Conservation (phyloP, 805 yeast genomes). For the Cyberlindnera misumaiensis region DNA sequence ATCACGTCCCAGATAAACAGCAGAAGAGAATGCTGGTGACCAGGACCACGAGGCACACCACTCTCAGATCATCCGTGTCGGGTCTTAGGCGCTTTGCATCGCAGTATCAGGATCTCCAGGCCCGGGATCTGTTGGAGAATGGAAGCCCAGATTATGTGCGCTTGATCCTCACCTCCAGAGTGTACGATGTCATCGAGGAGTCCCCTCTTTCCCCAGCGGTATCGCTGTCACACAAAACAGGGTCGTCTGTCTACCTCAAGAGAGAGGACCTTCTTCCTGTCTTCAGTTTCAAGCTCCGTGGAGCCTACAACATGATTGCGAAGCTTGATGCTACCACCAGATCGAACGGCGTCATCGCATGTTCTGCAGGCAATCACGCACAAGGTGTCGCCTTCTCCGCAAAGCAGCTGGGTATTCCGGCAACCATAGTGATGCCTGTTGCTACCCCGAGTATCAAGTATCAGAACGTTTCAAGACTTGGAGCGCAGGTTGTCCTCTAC, state of each 20-base stretch:
- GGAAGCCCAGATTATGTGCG: constrained; percentile 92
- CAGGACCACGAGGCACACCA: neutral
- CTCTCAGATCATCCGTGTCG: neutral
- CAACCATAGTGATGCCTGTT: constrained; percentile 97
- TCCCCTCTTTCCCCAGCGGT: constrained; percentile 78
- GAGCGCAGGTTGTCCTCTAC: constrained; percentile 85
- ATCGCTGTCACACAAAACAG: constrained; percentile 66
- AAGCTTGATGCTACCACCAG: constrained; percentile 53
- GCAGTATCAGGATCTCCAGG: constrained; percentile 20
- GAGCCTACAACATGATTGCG: constrained; percentile 97
- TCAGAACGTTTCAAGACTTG: constrained; percentile 84
- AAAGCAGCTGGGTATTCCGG: constrained; percentile 74
- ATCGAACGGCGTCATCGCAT: constrained; percentile 89
- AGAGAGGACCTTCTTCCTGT: constrained; percentile 94
- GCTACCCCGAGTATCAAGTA: constrained; percentile 95
- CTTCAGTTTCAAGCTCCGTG: constrained; percentile 91
- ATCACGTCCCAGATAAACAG: too few species aligned
- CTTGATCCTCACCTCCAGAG: constrained; percentile 83
- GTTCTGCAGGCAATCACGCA: constrained; percentile 99
- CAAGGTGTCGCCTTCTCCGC: constrained; percentile 98
- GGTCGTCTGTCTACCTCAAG: constrained; percentile 70
- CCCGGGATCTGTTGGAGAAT: constrained; percentile 46
- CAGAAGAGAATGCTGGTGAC: neutral
- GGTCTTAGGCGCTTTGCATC: constrained; percentile 2
- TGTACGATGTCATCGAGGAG: constrained; percentile 90